Evolutionary conservation across 768 basidiomycete species (phyloP), one percentile per base, ranked within the genome.

Genomic region (Mycena crocata): DNA sequence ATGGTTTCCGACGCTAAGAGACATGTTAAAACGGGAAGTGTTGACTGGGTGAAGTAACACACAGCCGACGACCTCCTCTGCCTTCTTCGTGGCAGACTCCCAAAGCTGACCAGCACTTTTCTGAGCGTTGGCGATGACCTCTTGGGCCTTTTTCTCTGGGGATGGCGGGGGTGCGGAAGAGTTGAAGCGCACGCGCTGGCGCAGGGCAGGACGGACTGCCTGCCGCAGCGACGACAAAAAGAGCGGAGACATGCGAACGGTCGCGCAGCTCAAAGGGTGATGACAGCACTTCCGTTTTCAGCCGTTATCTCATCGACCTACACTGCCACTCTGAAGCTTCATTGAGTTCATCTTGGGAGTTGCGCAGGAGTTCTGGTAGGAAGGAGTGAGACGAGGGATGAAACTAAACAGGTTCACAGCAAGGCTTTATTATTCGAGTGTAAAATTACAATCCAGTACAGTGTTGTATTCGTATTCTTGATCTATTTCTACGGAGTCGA

Each of bases 71-170:
- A 84, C 83, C n/a, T 80, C 83, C 61, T 83, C 71, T 46, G 82
- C 72, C 76, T 81, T 79, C 75, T 84, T 86, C 37, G 85, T 82
- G 7, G 85, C 83, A 46, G 77, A 77, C 67, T 85, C 84, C 73
- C 87, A 85, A 21, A 86, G 79, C 74, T 87, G 83, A 42, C 83
- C 84, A 4, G 88, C 86, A 32, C 77, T 81, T 77, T 89, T 86
- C 75, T 90, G 89, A 12, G 86, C 90, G 46, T 80, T 77, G 52
- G 85, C 82, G 65, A 92, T 79, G 44, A 86, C 83, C 57, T 93
- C 89, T 78, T 92, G 88, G 8, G 91, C 89, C 77, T 90, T 92
- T 81, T 92, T 89, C 75, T 89, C 87, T 2, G 89, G 78, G 8
- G 82, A 87, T 84, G 34, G 85, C 58, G 13, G 79, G 75, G 34